phyloP scores from a whole-genome alignment of 306 rosid species.

The Lotus japonicus region DNA sequence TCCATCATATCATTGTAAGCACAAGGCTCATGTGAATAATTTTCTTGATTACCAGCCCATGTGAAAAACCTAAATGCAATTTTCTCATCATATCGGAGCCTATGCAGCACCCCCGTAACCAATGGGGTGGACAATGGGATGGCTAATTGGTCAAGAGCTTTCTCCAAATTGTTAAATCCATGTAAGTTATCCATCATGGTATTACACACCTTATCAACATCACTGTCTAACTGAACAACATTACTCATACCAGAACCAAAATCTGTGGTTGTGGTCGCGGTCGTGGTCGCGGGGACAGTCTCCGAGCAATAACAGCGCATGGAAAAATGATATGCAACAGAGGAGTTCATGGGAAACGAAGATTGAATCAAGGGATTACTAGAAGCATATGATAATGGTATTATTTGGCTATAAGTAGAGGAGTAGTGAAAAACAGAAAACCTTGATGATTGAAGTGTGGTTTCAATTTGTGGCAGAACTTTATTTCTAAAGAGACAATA shows the following conservation, averaged over 20 bases:
- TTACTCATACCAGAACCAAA: no score
- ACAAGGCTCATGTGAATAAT: conserved; percentile 61
- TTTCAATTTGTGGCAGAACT: neutral
- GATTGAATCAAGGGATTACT: conserved; percentile 19
- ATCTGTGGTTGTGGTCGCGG: no score
- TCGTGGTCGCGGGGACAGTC: neutral
- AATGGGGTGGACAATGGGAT: conserved; percentile 53
- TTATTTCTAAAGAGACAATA: conserved; percentile 9
- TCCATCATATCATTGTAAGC: conserved; percentile 83
- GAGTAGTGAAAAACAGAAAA: conserved; percentile 13
- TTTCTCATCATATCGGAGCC: conserved; percentile 79
- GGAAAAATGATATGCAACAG: neutral
- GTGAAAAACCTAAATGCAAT: conserved; percentile 80
- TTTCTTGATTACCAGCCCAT: conserved; percentile 75
- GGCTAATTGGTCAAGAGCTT: conserved; percentile 47
- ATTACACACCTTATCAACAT: conserved; percentile 35
- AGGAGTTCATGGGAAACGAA: conserved; percentile 21
- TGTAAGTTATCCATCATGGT: conserved; percentile 44
- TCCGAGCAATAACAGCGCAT: conserved; percentile 47
- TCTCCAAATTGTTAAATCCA: conserved; percentile 55
- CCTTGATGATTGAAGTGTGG: conserved; percentile 15
- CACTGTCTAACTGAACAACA: conserved; percentile 31
- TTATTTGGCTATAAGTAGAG: neutral
- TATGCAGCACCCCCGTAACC: conserved; percentile 53
- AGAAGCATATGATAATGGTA: neutral